Percentiles rank a stretch among this genome's conserved stretches.
Conservation (phyloP, 108 stramenopile genomes). For the Cyclotella choctawhatcheeana region DNA sequence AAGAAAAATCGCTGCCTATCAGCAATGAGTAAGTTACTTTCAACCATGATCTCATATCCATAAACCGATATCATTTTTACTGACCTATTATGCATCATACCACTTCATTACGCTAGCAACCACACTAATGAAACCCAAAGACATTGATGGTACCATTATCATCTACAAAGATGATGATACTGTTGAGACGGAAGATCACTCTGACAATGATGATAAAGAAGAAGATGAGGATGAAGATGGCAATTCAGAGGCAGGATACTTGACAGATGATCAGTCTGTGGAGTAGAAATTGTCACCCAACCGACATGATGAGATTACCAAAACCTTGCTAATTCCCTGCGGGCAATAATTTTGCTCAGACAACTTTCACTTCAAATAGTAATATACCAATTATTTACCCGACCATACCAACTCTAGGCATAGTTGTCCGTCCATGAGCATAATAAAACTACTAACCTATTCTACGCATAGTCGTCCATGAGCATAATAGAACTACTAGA, state of each 20-base stretch:
- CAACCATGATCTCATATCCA: background rate
- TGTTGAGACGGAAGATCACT: background rate
- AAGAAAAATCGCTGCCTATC: conserved; percentile 55
- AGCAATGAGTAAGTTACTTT: conserved; percentile 36
- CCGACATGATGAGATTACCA: too few species aligned
- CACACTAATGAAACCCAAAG: conserved; percentile 10
- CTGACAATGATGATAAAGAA: background rate
- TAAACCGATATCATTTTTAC: background rate
- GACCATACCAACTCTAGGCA: too few species aligned
- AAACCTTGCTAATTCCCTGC: too few species aligned
- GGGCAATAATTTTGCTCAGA: too few species aligned
- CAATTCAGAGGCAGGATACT: background rate
- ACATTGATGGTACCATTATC: conserved; percentile 31
- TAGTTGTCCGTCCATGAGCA: too few species aligned
- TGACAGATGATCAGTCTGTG: conserved; percentile 2
- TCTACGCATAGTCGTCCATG: too few species aligned
- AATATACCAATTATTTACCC: too few species aligned
- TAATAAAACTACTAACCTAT: too few species aligned
- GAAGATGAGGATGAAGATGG: conserved; percentile 15
- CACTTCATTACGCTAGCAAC: background rate
- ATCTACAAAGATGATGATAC: conserved; percentile 12
- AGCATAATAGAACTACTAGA: too few species aligned
- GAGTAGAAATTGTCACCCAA: background rate
- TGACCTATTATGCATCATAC: background rate
- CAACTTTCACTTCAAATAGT: too few species aligned